Evolutionary conservation across 2,329 filamentous ascomycete species (phyloP).

Genomic region (Tolypocladium cylindrosporum): DNA sequence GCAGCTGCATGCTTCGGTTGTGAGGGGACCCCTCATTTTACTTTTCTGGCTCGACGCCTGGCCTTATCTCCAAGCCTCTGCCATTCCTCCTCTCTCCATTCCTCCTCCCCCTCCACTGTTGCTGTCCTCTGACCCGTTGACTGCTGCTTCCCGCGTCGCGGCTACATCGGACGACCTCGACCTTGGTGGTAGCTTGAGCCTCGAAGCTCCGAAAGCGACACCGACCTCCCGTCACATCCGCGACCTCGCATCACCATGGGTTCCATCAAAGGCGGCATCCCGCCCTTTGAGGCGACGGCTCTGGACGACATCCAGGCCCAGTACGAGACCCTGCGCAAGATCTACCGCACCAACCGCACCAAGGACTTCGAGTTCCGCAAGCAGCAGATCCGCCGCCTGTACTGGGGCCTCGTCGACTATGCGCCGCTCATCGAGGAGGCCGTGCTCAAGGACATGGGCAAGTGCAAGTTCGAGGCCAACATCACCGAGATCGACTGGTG

Average conservation of each 20-base stretch:
- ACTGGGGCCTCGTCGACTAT: slow-evolving; percentile 84
- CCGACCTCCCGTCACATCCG: neutral
- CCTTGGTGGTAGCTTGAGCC: neutral
- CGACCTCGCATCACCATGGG: slow-evolving; percentile 22
- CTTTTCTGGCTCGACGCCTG: neutral
- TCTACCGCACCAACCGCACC: slow-evolving; percentile 74
- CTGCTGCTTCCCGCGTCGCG: neutral
- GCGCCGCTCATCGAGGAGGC: slow-evolving; percentile 64
- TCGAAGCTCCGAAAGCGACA: neutral
- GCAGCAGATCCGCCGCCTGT: slow-evolving; percentile 82
- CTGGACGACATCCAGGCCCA: slow-evolving; percentile 55
- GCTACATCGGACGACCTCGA: neutral
- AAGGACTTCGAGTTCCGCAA: slow-evolving; percentile 74
- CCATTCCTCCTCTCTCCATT: neutral
- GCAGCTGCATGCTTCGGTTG: neutral
- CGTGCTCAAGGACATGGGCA: slow-evolving; percentile 66
- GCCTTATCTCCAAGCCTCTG: neutral
- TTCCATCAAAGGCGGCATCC: slow-evolving; percentile 26
- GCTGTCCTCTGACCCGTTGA: neutral
- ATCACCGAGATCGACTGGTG: slow-evolving; percentile 69
- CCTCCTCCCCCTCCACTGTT: neutral
- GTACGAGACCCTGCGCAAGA: slow-evolving; percentile 50
- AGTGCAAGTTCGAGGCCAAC: slow-evolving; percentile 64
- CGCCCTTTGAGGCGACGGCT: slow-evolving; percentile 48
- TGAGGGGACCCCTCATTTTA: neutral